Conservation (phyloP, 2,329 filamentous ascomycete genomes). For the Colletotrichum tabaci region DNA sequence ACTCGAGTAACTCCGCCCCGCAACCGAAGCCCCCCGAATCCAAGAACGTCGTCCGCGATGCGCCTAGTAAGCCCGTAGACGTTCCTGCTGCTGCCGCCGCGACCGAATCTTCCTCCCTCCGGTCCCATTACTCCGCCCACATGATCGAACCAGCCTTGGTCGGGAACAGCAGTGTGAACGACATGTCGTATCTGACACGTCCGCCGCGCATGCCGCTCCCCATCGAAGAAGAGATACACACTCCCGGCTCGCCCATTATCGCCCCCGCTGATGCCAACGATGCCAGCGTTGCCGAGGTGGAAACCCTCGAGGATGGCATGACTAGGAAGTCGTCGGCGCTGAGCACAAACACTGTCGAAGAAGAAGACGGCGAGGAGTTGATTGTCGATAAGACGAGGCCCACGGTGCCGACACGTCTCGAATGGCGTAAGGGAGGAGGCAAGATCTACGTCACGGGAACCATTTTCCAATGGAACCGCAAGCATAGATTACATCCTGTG, state of each 20-base stretch:
- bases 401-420: conserved; percentile 86
- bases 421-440: conserved; percentile 87
- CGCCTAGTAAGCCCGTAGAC: conserved; percentile 71
- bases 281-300: conserved; percentile 67
- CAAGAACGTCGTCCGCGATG: conserved; percentile 46
- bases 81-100: conserved; percentile 62
- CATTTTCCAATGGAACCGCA: conserved; percentile 97
- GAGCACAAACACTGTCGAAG: conserved; percentile 78
- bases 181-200: conserved; percentile 75
- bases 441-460: conserved; percentile 98
- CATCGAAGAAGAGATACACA: conserved; percentile 92
- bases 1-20: conserved; percentile 42
- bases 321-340: conserved; percentile 71
- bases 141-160: conserved; percentile 61
- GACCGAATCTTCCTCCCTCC: conserved; percentile 53
- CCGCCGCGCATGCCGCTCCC: conserved; percentile 92
- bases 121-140: conserved; percentile 55
- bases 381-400: conserved; percentile 81
- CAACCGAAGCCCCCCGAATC: conserved; percentile 45
- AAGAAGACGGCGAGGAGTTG: conserved; percentile 84
- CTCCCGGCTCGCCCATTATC: conserved; percentile 91
- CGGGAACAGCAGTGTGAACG: conserved; percentile 71
- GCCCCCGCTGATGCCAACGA: conserved; percentile 77
- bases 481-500: conserved; percentile 89
- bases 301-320: conserved; percentile 65